These are phyloP conservation scores for Fusarium devonianum DNA, from an alignment of 2,329 filamentous ascomycete species.

Conservation along the genomic window DNA sequence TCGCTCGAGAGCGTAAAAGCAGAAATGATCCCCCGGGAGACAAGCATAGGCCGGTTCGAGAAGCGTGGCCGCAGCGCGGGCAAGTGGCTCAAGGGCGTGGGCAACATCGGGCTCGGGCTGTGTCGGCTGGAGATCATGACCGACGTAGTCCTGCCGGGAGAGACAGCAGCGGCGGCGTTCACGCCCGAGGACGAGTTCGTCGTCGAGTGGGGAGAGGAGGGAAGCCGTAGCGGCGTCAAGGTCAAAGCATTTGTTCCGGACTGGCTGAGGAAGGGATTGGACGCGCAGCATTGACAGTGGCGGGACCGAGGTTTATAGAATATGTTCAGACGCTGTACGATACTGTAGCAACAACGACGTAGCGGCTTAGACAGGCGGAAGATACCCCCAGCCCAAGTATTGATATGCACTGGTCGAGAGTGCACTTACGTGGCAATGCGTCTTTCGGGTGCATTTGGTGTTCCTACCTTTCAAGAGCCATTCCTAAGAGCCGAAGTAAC, in stretches of 20 bases:
- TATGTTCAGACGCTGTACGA: constrained; percentile 8
- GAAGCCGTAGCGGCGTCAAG: constrained; percentile 52
- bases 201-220: constrained; percentile 59
- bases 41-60: constrained; percentile 58
- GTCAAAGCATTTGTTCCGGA: constrained; percentile 84
- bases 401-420: too few relatives aligned
- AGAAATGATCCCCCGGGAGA: constrained; percentile 53
- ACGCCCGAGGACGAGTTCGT: constrained; percentile 69
- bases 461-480: too few relatives aligned
- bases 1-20: constrained; percentile 40
- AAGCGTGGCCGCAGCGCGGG: constrained; percentile 76
- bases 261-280: constrained; percentile 66
- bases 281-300: constrained; percentile 39
- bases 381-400: constrained; percentile 18
- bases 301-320: neutral
- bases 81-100: constrained; percentile 79
- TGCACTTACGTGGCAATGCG: too few relatives aligned
- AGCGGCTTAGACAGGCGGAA: constrained; percentile 4
- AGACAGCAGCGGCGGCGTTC: constrained; percentile 69
- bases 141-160: constrained; percentile 73
- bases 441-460: too few relatives aligned
- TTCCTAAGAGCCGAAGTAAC: too few relatives aligned
- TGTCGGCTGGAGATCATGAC: constrained; percentile 94
- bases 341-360: constrained; percentile 20
- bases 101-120: constrained; percentile 85